Conservation (phyloP, 75 land plant species). For the Cryptomeria japonica region DNA sequence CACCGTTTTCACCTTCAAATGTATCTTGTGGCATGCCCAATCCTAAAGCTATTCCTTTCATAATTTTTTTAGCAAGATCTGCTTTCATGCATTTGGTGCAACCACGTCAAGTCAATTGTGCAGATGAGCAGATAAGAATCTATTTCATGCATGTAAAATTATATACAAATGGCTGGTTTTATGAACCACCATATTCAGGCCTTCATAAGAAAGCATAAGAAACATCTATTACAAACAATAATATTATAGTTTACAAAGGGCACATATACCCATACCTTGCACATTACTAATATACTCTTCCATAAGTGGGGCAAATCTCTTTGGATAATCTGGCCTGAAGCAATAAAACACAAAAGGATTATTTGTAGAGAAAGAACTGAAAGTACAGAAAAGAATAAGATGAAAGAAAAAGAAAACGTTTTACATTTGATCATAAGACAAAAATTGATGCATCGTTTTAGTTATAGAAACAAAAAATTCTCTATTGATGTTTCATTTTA, state of each 20-base stretch:
- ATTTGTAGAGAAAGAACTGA: neutral
- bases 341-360: neutral
- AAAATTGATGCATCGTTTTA: neutral
- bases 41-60: conserved; percentile 89
- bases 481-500: neutral
- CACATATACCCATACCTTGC: conserved; percentile 51
- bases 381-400: neutral
- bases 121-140: neutral
- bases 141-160: neutral
- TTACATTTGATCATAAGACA: neutral
- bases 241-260: neutral
- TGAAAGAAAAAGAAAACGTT: neutral
- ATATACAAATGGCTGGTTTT: neutral
- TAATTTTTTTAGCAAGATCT: conserved; percentile 81
- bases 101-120: neutral
- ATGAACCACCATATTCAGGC: neutral
- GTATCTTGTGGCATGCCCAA: conserved; percentile 66
- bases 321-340: conserved; percentile 80
- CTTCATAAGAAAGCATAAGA: neutral
- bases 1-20: conserved; percentile 82
- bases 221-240: neutral
- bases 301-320: conserved; percentile 56
- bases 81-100: neutral
- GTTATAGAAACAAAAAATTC: neutral
- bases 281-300: conserved; percentile 71